A percentile compares a stretch with the other conserved stretches of the same genome.
Conservation (phyloP, 2,329 filamentous ascomycete species). For the Aspergillus candidus region DNA sequence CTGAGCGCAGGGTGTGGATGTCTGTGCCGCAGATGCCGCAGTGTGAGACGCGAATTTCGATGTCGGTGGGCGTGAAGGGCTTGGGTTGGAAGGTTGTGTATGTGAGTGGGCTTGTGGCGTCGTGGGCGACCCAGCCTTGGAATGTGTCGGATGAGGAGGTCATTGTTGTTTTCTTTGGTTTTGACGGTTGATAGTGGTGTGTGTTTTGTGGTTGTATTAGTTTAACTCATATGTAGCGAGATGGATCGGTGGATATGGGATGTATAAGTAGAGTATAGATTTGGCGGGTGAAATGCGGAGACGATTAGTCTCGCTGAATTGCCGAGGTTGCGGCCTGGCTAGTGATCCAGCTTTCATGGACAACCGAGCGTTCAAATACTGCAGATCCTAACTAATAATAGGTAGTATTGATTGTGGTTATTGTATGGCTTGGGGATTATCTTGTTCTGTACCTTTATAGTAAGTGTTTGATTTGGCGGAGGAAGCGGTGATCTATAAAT, state of each 20-base stretch:
- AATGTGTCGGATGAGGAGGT: slow-evolving; percentile 25
- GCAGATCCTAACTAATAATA: no score
- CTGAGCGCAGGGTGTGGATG: slow-evolving; percentile 53
- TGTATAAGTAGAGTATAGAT: neutral
- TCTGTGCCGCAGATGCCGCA: slow-evolving; percentile 63
- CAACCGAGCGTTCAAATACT: no score
- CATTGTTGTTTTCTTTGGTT: neutral
- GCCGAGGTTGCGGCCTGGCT: neutral
- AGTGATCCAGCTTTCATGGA: no score
- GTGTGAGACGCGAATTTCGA: slow-evolving; percentile 61
- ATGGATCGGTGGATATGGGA: neutral
- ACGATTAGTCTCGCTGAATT: neutral
- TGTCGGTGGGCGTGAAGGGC: slow-evolving; percentile 52
- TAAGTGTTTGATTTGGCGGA: no score
- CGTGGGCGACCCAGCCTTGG: slow-evolving; percentile 36
- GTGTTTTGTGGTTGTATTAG: neutral
- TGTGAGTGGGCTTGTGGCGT: slow-evolving; percentile 26
- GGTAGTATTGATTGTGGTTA: no score
- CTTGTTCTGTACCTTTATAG: no score
- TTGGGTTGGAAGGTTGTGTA: slow-evolving; percentile 36
- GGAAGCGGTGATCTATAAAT: no score
- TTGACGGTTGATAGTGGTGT: slow-evolving; percentile 1
- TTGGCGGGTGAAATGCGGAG: neutral
- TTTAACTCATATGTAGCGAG: neutral
- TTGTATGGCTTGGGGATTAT: no score